Base-by-base conservation (phyloP, 2,329 filamentous ascomycete genomes). In the Sarocladium oryzae region DNA sequence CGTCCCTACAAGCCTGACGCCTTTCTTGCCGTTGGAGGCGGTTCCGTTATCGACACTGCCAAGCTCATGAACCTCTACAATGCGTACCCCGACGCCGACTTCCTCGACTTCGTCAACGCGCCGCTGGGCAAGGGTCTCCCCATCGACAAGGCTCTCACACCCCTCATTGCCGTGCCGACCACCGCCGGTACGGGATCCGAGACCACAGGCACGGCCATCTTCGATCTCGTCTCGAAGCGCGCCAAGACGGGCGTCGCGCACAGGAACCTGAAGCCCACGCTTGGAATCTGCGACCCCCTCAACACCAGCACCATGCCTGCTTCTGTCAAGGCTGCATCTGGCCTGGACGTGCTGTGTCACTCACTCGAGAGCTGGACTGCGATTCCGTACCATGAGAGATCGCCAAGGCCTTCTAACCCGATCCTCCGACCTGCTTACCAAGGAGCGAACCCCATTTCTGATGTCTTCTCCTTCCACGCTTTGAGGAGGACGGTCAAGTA, bases 21-120 rank as follows among this genome's bases (percentile, higher is more conserved):
- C 2, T 96, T 95, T 66, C 77, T 99, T 15, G 93, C 93, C 20
- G 93, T 99, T 15, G 93, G 88, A 24, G 79, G 69, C 59, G 93
- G 93, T 33, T 95, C 89, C 35, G 93, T 97, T 57, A 99, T 99
- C 58, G 93, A 99, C 69, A 99, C 93, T 1, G 92, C 93, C 51
- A 99, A 99, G 70, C 78, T 99, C 52, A 97, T 99, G 91, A 99
- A 99, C 64, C 78, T 99, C 0, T 97, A 97, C 71, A 88, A 85
- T 1, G 85, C 82, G 56, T 96, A 90, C 64, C 91, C 91, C 0
- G 87, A 96, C 7, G 92, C 92, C 30, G 88, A 93, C 60, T 96
- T 99, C 64, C 77, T 97, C 32, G 92, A 99, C 74, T 99, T 99
- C 56, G 93, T 99, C 67, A 97, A 97, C 63, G 92, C 92, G 0